phyloP scores from a whole-genome alignment of 768 basidiomycete genomes.

The Boletus rufocinnamomeus region DNA sequence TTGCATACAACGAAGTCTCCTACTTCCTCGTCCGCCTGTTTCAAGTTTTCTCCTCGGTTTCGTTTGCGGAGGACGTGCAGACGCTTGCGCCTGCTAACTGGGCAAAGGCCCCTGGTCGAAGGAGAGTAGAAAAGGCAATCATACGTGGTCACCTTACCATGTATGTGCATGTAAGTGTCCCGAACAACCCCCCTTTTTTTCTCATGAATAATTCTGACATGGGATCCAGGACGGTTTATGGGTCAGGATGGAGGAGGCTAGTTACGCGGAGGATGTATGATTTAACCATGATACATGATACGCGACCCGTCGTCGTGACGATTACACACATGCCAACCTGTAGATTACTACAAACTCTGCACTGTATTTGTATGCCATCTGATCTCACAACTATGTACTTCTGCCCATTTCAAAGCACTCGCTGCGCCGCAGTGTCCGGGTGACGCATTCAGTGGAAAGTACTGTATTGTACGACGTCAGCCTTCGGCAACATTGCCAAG shows the following conservation, averaged over 20 bases:
- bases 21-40: constrained; percentile 63
- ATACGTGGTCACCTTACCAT: constrained; percentile 55
- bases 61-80: constrained; percentile 47
- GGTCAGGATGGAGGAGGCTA: constrained; percentile 29
- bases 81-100: constrained; percentile 48
- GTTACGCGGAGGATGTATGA: not conserved
- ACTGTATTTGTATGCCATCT: too few relatives aligned
- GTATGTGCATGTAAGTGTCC: constrained; percentile 45
- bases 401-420: too few relatives aligned
- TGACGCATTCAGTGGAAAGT: too few relatives aligned
- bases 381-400: too few relatives aligned
- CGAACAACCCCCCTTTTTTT: too few relatives aligned
- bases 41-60: constrained; percentile 51
- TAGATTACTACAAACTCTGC: not conserved
- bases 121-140: constrained; percentile 49
- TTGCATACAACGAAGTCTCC: constrained; percentile 65
- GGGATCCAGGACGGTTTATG: constrained; percentile 23
- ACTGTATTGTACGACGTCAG: too few relatives aligned
- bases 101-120: constrained; percentile 35
- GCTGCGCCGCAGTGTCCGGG: too few relatives aligned
- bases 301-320: too few relatives aligned
- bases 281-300: not conserved
- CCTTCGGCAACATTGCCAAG: too few relatives aligned
- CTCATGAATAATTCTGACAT: not conserved
- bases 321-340: not conserved